A percentile compares a stretch with the other conserved stretches of the same genome.
Conservation (phyloP, 306 rosid species). For the Gillenia trifoliata region DNA sequence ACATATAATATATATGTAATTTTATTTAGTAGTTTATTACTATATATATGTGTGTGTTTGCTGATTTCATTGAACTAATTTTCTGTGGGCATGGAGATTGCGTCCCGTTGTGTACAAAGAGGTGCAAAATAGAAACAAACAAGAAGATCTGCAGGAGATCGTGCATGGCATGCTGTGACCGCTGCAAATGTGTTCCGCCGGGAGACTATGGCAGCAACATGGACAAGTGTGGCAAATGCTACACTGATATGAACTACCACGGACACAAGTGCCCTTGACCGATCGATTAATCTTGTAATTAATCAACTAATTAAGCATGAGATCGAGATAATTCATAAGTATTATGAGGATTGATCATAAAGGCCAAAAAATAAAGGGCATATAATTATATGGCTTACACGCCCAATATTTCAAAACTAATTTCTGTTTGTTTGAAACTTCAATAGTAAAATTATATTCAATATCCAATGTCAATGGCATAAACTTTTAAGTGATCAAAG, state of each 20-base stretch:
- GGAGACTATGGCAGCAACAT: background rate
- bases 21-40: background rate
- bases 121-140: background rate
- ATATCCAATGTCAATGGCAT: background rate
- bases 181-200: constrained; percentile 7
- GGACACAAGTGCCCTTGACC: background rate
- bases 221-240: constrained; percentile 9
- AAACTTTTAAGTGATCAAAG: background rate
- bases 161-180: background rate
- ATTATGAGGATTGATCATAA: background rate
- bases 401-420: too few relatives aligned
- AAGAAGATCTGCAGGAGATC: background rate
- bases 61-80: background rate
- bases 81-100: background rate
- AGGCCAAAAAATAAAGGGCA: background rate
- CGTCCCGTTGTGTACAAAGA: background rate
- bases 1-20: too few relatives aligned
- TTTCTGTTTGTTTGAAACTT: too few relatives aligned
- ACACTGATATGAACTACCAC: background rate
- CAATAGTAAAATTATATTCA: background rate
- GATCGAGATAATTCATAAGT: background rate
- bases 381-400: too few relatives aligned
- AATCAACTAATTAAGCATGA: background rate
- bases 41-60: background rate
- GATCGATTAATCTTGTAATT: background rate